Evolutionary conservation across 257 asterid genomes (phyloP).

Genomic region (Rubia yunnanensis): DNA sequence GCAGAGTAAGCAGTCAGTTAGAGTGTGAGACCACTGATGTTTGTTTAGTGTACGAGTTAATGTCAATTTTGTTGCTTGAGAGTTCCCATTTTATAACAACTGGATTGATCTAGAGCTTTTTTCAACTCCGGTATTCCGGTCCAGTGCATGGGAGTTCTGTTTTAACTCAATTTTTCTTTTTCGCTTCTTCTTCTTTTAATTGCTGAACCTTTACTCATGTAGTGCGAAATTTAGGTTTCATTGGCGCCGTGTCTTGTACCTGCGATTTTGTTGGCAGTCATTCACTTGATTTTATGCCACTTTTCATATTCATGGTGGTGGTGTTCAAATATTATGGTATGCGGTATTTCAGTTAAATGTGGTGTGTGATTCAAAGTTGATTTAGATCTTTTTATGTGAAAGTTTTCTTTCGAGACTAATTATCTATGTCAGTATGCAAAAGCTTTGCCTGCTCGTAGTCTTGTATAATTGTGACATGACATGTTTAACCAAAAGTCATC

Average conservation of each 20-base stretch:
- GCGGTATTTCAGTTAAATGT: not conserved
- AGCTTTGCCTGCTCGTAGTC: not conserved
- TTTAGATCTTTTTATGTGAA: not conserved
- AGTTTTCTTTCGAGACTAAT: not conserved
- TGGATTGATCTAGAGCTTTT: too few relatives aligned
- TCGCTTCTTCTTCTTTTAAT: not conserved
- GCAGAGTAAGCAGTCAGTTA: not conserved
- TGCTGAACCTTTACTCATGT: too few relatives aligned
- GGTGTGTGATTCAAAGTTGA: not conserved
- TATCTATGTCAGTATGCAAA: not conserved
- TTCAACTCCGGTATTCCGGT: not conserved
- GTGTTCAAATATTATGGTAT: not conserved
- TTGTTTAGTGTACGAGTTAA: not conserved
- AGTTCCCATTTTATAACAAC: not conserved
- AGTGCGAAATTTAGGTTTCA: not conserved
- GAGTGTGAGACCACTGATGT: not conserved
- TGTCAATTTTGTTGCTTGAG: not conserved
- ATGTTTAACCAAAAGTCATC: not conserved
- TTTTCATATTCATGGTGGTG: not conserved
- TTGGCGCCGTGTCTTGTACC: not conserved
- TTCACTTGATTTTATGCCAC: not conserved
- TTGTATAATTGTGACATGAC: not conserved
- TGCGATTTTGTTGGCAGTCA: not conserved
- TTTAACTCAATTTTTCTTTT: not conserved
- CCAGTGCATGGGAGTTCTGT: not conserved